phyloP scores from a whole-genome alignment of 441 rosid genomes.

The Pelargonium myrrhifolium region DNA sequence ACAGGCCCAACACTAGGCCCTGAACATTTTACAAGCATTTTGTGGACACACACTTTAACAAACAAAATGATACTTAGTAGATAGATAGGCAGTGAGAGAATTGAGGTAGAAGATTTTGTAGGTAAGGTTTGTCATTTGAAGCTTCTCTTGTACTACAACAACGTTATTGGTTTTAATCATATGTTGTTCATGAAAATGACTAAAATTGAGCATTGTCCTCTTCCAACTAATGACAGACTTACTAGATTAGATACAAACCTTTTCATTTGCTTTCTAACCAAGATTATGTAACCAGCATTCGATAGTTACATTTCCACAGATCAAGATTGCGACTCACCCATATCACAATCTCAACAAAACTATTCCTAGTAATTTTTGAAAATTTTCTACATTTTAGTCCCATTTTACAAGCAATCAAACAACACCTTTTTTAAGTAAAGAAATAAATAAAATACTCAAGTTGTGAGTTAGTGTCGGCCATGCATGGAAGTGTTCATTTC shows the following conservation, averaged over 20 bases:
- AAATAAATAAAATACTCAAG: too few species aligned
- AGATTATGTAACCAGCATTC: background rate
- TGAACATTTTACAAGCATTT: background rate
- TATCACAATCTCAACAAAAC: too few species aligned
- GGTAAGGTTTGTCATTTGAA: background rate
- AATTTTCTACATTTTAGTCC: background rate
- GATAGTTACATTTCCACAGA: slow-evolving; percentile 2
- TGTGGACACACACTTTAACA: too few species aligned
- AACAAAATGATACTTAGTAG: too few species aligned
- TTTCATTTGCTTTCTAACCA: background rate
- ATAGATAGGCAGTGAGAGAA: too few species aligned
- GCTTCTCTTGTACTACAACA: background rate
- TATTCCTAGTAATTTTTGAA: too few species aligned
- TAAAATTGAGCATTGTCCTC: background rate
- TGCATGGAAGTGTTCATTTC: too few species aligned
- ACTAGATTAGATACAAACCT: too few species aligned
- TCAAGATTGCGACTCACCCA: background rate
- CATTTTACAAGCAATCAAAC: background rate
- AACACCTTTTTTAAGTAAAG: too few species aligned
- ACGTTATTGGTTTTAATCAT: too few species aligned
- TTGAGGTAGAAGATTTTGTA: background rate
- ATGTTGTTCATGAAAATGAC: slow-evolving; percentile 4
- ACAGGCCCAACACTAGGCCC: background rate
- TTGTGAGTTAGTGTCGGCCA: too few species aligned
- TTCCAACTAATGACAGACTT: background rate